Evolutionary conservation across 306 rosid species (phyloP).

Genomic region (Acacia melanoxylon): DNA sequence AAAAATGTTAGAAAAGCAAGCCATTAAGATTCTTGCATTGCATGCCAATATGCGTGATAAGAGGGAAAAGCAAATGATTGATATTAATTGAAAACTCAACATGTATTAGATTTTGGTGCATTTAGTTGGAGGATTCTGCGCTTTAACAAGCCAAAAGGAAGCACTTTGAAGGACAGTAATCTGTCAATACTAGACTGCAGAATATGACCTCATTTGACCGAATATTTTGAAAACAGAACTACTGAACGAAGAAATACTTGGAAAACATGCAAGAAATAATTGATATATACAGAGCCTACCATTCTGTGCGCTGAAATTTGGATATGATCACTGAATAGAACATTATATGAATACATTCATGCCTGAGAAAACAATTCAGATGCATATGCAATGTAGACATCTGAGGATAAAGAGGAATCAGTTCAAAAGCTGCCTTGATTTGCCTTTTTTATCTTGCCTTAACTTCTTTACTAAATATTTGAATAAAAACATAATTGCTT

Average conservation of each 20-base stretch:
- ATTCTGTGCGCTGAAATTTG: background rate
- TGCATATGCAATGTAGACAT: background rate
- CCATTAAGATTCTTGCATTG: background rate
- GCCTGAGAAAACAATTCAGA: background rate
- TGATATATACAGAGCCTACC: background rate
- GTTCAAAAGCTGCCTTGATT: background rate
- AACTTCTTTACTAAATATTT: background rate
- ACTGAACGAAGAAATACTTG: background rate
- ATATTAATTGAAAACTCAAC: background rate
- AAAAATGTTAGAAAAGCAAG: background rate
- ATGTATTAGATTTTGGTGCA: background rate
- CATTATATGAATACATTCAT: background rate
- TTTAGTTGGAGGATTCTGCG: background rate
- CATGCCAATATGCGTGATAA: background rate
- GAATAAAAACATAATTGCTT: slow-evolving; percentile 18
- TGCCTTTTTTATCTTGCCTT: background rate
- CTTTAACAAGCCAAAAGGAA: slow-evolving; percentile 1
- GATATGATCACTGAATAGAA: background rate
- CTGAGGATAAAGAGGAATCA: background rate
- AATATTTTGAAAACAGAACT: background rate
- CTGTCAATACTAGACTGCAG: background rate
- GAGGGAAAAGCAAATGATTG: background rate
- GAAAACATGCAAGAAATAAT: background rate
- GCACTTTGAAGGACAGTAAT: background rate
- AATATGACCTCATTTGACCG: background rate